Base-by-base conservation (phyloP, 345 rosid species). In the Euclidium syriacum region DNA sequence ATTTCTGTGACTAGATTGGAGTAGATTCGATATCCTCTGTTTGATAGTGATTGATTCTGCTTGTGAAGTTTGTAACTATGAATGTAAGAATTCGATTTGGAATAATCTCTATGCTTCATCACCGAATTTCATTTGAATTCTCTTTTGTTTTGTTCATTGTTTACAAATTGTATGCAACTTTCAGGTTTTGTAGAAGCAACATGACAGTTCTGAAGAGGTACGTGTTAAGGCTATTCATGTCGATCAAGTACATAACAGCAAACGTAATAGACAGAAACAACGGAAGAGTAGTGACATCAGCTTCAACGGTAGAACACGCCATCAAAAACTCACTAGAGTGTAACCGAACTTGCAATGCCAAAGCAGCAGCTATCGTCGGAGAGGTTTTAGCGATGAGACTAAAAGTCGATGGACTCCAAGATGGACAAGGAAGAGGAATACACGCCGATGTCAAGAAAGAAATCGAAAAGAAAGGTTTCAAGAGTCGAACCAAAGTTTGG, bases 301-400 rank as follows among this genome's bases (percentile, higher is more conserved):
- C 96, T 14, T 85, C 91, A 18, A 82, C 95, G 0, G 92, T 86
- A 20, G 92, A 86, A 33, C 94, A 91, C 62, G 73, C 94, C 2
- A 79, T 91, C 56, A 86, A 85, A 65, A 85, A 75, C 71, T 75
- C 88, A 0, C 77, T 83, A 9, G 96, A 86, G 72, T 88, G 95
- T 48, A 85, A 87, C 4, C 85, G 95, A 40, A 74, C 88, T 26
- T 80, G 87, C 76, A 88, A 88, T 61, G 95, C 92, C 38, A 86
- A 91, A 64, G 87, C 96, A 1, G 92, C 96, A 4, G 65, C 81
- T 22, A 76, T 86, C 8, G 84, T 83, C 0, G 92, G 96, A 43
- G 87, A 88, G 75, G 98, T 85, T 70, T 63, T 86, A 68, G 88
- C 92, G 0, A 86, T 88, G 98, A 73, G 86, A 56, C 79, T 86